A percentile compares a stretch with the other conserved stretches of the same genome.
Evolutionary conservation across 2,329 filamentous ascomycete species (phyloP).

Genomic region (Aspergillus ochraceoroseus): DNA sequence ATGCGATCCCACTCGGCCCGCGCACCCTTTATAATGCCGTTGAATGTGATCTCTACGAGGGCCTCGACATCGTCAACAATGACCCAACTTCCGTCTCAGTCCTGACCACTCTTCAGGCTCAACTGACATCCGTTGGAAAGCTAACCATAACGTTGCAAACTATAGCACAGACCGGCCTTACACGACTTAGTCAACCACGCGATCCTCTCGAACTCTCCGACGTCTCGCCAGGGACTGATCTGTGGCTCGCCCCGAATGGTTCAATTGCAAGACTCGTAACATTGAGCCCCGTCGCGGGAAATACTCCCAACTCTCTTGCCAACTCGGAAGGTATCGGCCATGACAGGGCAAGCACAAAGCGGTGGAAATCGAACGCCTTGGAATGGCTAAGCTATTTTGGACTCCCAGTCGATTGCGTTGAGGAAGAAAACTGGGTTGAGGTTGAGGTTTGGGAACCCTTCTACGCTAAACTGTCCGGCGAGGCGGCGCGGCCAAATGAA

Average conservation of each 20-base stretch:
- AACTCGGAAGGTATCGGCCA: constrained; percentile 13
- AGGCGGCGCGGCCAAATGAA: constrained; percentile 27
- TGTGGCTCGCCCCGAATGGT: constrained; percentile 42
- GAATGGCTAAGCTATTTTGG: constrained; percentile 40
- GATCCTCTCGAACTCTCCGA: constrained; percentile 17
- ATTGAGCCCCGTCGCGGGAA: constrained; percentile 21
- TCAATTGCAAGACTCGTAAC: constrained; percentile 35
- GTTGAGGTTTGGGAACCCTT: constrained; percentile 42
- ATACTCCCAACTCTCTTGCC: constrained; percentile 22
- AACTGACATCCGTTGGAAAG: constrained; percentile 36
- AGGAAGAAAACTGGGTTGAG: constrained; percentile 39
- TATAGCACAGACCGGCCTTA: constrained; percentile 35
- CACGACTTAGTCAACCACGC: constrained; percentile 27
- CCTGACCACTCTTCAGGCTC: constrained; percentile 37
- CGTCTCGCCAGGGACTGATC: constrained; percentile 28
- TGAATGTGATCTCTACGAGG: constrained; percentile 31
- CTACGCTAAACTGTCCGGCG: constrained; percentile 36
- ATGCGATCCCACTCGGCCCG: constrained; percentile 40
- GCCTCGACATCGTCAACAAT: constrained; percentile 26
- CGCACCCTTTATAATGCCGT: constrained; percentile 39
- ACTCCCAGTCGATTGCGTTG: constrained; percentile 27
- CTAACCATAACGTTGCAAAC: constrained; percentile 37
- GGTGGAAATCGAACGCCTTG: constrained; percentile 37
- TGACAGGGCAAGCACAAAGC: constrained; percentile 14
- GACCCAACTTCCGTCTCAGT: constrained; percentile 26